These are phyloP conservation scores for Diddensiella santjacobensis DNA, from an alignment of 805 yeast genomes.

Conservation along the genomic window DNA sequence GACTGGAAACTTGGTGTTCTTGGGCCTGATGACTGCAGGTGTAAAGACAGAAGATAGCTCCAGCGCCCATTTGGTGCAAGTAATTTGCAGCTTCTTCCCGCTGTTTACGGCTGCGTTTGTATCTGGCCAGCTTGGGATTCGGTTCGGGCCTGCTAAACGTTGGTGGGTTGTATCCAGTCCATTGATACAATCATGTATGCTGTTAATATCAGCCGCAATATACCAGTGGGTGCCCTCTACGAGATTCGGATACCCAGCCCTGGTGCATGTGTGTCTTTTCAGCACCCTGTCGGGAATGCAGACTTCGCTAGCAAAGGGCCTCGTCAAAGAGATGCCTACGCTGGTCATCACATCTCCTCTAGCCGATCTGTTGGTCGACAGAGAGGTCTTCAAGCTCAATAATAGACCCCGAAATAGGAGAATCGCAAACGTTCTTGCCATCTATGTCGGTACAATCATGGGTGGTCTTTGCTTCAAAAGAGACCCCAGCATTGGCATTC, in stretches of 20 bases:
- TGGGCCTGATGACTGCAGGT: slow-evolving; percentile 2
- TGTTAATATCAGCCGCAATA: slow-evolving; percentile 1
- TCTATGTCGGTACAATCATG: slow-evolving; percentile 3
- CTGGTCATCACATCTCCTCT: slow-evolving; percentile 6
- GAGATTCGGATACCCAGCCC: slow-evolving; percentile 1
- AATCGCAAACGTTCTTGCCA: background rate
- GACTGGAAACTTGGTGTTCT: slow-evolving; percentile 4
- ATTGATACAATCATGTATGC: background rate
- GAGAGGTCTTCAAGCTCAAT: background rate
- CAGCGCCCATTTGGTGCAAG: background rate
- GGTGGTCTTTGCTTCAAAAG: slow-evolving; percentile 2
- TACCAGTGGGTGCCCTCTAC: slow-evolving; percentile 2
- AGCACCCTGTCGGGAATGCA: slow-evolving; percentile 4
- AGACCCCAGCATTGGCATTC: background rate
- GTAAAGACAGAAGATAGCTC: background rate
- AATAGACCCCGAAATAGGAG: slow-evolving; percentile 3
- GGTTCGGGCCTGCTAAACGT: background rate
- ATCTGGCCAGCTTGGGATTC: background rate
- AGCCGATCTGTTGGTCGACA: slow-evolving; percentile 1
- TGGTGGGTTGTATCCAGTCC: slow-evolving; percentile 1
- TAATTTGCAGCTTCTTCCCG: slow-evolving; percentile 2
- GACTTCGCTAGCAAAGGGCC: slow-evolving; percentile 1
- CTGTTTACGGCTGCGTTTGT: slow-evolving; percentile 1
- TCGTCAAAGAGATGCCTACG: slow-evolving; percentile 2
- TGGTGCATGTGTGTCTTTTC: slow-evolving; percentile 2